phyloP scores from a whole-genome alignment of 352 stramenopile species.

The Globisporangium megalacanthum region DNA sequence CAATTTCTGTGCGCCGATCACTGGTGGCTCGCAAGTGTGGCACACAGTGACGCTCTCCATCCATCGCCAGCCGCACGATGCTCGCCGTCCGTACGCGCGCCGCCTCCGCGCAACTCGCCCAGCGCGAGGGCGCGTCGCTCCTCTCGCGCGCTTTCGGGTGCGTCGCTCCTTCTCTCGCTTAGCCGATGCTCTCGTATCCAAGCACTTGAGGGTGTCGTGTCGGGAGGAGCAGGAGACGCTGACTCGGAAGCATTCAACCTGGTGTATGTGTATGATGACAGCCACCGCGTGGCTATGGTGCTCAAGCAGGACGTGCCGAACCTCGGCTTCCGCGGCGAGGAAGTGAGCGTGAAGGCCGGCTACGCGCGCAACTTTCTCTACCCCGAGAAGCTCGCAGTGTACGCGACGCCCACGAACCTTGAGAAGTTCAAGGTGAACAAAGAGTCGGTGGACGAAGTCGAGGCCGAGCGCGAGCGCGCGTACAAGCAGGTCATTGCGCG shows the following conservation, averaged over 20 bases:
- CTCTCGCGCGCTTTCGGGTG: constrained; percentile 62
- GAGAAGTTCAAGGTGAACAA: constrained; percentile 75
- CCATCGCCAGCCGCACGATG: constrained; percentile 1
- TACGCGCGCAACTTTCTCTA: constrained; percentile 94
- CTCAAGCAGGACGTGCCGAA: constrained; percentile 81
- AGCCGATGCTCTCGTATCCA: background rate
- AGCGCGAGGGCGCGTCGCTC: constrained; percentile 35
- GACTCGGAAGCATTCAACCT: background rate
- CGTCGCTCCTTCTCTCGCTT: constrained; percentile 12
- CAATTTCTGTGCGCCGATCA: no score
- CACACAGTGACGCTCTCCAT: background rate
- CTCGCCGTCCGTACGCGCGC: constrained; percentile 7
- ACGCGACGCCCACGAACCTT: constrained; percentile 90
- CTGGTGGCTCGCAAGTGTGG: no score
- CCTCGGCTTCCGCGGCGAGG: constrained; percentile 86
- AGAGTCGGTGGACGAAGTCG: constrained; percentile 17
- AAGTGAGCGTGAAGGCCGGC: constrained; percentile 90
- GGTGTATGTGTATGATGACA: constrained; percentile 11
- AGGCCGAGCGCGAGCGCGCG: constrained; percentile 14
- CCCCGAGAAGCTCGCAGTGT: constrained; percentile 91
- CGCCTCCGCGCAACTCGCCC: constrained; percentile 16
- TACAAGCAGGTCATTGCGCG: constrained; percentile 58
- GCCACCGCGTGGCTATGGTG: constrained; percentile 82
- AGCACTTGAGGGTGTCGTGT: no score
- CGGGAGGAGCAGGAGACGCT: no score